Evolutionary conservation across 1,284 basidiomycete species (phyloP), one percentile per base, ranked within the genome.

Genomic region (Amylostereum areolatum): DNA sequence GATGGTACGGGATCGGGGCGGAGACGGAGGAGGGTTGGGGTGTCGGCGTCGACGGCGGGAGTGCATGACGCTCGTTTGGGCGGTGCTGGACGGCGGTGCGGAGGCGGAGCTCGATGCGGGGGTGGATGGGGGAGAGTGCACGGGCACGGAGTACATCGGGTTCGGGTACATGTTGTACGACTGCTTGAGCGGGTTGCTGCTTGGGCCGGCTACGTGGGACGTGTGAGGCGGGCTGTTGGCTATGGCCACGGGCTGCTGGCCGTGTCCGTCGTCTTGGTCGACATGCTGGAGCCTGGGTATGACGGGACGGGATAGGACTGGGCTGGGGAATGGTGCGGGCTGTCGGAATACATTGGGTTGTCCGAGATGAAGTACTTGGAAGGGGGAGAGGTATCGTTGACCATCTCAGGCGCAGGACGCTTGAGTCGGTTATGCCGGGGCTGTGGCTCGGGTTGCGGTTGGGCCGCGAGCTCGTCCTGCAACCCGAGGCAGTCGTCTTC

Each of bases 401-500:
- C 40, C 10, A 51, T 27, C 25, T 57, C 57, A 31, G 53, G 46
- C 3, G 58, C 57, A 7, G 53, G 45, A 10, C 58, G 51, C 41
- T 59, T 57, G 43, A 57, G 43, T 48, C 34, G 11, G 46, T 35
- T 50, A 12, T 8, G 45, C 42, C 28, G 48, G 48, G 36, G 48
- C 18, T 18, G 18, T 1, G 18, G 18, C 18, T 18, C 18, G 18
- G 18, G 18, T 18, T 18, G 55, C 2, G 56, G 56, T 55, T 82
- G 79, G 43, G 77, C 53, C 32, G 66, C 61, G 9, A 83, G 61
- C 56, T 85, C 83, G 9, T 78, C 76, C 0, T 64, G 64, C 11
- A 85, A 67, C 18, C 75, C 73, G 0, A 68, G 61, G 52, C 83
- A 86, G 46, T 84, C 77, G 2, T 69, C 68, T 50, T 85, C 81